Evolutionary conservation across 306 rosid genomes (phyloP).

Genomic region (Oemleria cerasiformis): DNA sequence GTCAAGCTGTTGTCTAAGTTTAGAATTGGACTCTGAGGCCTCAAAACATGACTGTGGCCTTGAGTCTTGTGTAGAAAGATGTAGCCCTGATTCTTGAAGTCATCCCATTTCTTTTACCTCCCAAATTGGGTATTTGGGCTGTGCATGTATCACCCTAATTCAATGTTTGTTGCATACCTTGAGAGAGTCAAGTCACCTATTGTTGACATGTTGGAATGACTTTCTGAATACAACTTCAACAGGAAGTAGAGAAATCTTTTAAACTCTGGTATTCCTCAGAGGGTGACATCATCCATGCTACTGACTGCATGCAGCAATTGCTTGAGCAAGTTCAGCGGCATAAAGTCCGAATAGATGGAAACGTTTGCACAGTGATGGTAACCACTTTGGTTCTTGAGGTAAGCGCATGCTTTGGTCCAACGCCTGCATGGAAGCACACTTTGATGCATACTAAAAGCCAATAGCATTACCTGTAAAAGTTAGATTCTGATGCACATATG

Average conservation of each 20-base stretch:
- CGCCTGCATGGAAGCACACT: background rate
- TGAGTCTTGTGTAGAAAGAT: background rate
- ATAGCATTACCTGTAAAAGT: background rate
- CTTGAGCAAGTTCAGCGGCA: slow-evolving; percentile 75
- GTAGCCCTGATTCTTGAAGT: background rate
- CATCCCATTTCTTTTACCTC: background rate
- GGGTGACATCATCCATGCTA: slow-evolving; percentile 41
- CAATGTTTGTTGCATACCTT: background rate
- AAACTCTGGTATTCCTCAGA: slow-evolving; percentile 44
- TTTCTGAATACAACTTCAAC: slow-evolving; percentile 17
- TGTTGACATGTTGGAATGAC: background rate
- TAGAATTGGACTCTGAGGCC: slow-evolving; percentile 8
- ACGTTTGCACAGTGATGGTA: slow-evolving; percentile 70
- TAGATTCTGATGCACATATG: background rate
- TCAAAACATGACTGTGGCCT: background rate
- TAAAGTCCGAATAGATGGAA: slow-evolving; percentile 67
- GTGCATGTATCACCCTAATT: background rate
- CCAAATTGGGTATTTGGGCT: background rate
- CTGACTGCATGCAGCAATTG: slow-evolving; percentile 63
- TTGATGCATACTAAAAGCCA: background rate
- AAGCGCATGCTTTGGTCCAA: slow-evolving; percentile 12
- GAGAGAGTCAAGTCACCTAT: background rate
- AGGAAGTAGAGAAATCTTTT: slow-evolving; percentile 71
- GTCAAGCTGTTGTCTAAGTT: background rate
- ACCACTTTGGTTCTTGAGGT: slow-evolving; percentile 90